A percentile compares a stretch with the other conserved stretches of the same genome.
Conservation (phyloP, 2,329 filamentous ascomycete species). For the Pleoardoris graminearum region DNA sequence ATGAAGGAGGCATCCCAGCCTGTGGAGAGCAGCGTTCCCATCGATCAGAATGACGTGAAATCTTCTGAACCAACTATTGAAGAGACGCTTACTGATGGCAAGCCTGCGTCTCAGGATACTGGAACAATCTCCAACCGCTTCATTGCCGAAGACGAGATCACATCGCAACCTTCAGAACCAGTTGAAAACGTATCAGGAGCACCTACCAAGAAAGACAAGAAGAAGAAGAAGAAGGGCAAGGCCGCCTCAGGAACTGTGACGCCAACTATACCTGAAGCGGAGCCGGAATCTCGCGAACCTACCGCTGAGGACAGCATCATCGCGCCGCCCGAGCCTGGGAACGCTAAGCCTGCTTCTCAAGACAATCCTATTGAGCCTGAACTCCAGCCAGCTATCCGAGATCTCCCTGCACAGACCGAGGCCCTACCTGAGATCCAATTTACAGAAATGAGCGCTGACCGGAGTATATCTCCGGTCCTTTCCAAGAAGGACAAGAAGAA, state of each 20-base stretch:
- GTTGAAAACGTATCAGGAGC: background rate
- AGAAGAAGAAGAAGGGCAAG: conserved; percentile 9
- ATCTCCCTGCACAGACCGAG: background rate
- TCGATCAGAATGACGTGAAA: background rate
- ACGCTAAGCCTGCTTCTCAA: background rate
- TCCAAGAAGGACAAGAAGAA: conserved; percentile 7
- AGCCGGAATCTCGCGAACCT: background rate
- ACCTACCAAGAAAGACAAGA: conserved; percentile 4
- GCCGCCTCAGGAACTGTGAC: background rate
- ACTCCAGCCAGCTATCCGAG: background rate
- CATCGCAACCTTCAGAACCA: background rate
- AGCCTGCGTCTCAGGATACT: background rate
- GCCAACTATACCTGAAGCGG: background rate
- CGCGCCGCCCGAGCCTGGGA: background rate
- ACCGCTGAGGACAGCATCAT: background rate
- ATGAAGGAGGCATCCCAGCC: background rate
- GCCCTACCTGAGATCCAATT: background rate
- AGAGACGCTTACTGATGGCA: background rate
- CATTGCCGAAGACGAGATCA: background rate
- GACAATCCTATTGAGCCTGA: background rate
- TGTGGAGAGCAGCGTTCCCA: background rate
- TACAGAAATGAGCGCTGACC: background rate
- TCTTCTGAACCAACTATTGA: background rate
- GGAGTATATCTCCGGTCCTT: background rate
- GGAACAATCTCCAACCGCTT: background rate